Evolutionary conservation across 2,329 filamentous ascomycete species (phyloP).

Genomic region (Colletotrichum phormii): DNA sequence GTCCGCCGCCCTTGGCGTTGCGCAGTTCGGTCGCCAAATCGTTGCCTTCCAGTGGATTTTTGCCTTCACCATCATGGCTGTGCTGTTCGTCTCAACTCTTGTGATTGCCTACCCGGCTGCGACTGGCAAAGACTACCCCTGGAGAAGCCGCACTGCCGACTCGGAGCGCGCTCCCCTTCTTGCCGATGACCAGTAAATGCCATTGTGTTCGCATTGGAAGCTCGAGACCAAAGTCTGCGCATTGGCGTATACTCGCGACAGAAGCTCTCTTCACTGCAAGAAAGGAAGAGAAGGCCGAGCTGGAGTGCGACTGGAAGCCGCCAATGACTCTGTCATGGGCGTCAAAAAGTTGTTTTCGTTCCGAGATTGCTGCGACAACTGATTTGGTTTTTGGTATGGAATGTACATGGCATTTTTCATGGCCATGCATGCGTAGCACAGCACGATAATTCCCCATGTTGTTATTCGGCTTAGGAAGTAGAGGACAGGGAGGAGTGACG

Average conservation of each 20-base stretch:
- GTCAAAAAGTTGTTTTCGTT: background rate
- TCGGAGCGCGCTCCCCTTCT: conserved; percentile 72
- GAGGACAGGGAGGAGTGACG: conserved; percentile 12
- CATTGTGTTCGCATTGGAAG: background rate
- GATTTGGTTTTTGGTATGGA: background rate
- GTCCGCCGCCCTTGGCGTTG: conserved; percentile 79
- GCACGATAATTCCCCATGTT: conserved; percentile 7
- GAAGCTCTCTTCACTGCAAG: conserved; percentile 1
- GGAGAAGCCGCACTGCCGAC: conserved; percentile 59
- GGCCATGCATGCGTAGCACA: conserved; percentile 6
- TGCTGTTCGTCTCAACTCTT: conserved; percentile 77
- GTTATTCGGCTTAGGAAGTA: background rate
- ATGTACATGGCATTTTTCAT: conserved; percentile 30
- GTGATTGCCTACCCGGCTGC: conserved; percentile 73
- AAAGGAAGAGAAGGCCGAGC: background rate
- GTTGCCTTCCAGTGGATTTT: conserved; percentile 94
- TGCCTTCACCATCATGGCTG: conserved; percentile 82
- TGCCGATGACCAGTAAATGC: conserved; percentile 52
- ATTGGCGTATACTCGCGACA: background rate
- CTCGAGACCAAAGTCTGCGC: background rate
- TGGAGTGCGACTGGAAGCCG: background rate
- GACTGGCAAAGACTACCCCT: conserved; percentile 67
- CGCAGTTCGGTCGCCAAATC: conserved; percentile 78
- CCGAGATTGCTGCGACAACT: conserved; percentile 10
- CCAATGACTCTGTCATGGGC: background rate